phyloP scores from a whole-genome alignment of 495 filamentous ascomycete species.

The Lepraria neglecta region DNA sequence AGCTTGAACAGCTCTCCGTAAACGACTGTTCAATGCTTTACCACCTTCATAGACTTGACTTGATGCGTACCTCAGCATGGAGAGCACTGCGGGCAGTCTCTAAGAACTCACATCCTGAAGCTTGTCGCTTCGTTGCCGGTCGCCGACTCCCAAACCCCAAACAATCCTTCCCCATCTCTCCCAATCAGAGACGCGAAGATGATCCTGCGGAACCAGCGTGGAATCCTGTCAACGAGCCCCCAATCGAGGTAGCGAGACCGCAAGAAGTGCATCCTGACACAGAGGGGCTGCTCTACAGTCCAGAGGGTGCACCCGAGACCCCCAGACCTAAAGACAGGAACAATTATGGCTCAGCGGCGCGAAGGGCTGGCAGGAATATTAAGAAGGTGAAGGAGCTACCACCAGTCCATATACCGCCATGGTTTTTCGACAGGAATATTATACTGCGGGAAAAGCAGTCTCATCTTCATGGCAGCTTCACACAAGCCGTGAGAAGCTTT shows the following conservation, averaged over 20 bases:
- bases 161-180: conserved; percentile 28
- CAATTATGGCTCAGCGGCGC: conserved; percentile 30
- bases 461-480: background rate
- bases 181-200: conserved; percentile 22
- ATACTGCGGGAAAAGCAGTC: conserved; percentile 24
- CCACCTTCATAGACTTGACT: conserved; percentile 3
- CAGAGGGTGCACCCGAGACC: conserved; percentile 18
- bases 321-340: conserved; percentile 22
- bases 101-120: conserved; percentile 1
- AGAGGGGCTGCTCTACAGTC: background rate
- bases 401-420: conserved; percentile 33
- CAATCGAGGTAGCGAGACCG: background rate
- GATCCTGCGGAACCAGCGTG: conserved; percentile 20
- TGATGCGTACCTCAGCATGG: conserved; percentile 24
- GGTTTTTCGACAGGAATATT: conserved; percentile 39
- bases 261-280: conserved; percentile 4
- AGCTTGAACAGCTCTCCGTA: background rate
- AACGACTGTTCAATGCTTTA: background rate
- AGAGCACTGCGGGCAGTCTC: conserved; percentile 19
- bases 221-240: conserved; percentile 9
- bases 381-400: conserved; percentile 24
- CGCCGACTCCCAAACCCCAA: conserved; percentile 29
- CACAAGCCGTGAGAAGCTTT: background rate
- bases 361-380: conserved; percentile 29
- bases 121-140: conserved; percentile 25